These are phyloP conservation scores for Sphaerulina vaccinii DNA, from an alignment of 2,329 filamentous ascomycete genomes.

Conservation along the genomic window DNA sequence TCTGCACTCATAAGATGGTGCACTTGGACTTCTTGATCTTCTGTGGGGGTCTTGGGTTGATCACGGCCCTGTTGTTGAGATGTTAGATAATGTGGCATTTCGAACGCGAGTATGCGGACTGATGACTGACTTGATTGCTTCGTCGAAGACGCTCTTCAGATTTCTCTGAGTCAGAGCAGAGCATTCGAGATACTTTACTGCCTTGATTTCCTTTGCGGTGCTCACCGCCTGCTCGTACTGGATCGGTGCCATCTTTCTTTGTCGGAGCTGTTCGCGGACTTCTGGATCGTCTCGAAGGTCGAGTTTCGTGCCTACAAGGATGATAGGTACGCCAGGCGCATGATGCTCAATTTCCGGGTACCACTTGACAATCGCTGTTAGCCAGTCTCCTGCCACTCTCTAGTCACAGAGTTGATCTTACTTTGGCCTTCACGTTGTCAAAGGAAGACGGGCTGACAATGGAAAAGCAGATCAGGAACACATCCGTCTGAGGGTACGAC, in stretches of 20 bases:
- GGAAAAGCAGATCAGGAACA: conserved; percentile 97
- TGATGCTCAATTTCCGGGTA: conserved; percentile 97
- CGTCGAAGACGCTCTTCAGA: conserved; percentile 97
- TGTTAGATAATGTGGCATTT: conserved; percentile 9
- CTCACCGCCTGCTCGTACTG: conserved; percentile 87
- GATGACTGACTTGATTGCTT: conserved; percentile 82
- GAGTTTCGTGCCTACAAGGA: conserved; percentile 94
- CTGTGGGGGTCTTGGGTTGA: conserved; percentile 63
- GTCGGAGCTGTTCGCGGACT: conserved; percentile 76
- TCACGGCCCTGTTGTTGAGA: conserved; percentile 59
- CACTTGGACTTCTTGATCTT: conserved; percentile 67
- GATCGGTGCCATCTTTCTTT: conserved; percentile 96
- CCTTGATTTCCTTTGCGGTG: conserved; percentile 90
- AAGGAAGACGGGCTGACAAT: conserved; percentile 97
- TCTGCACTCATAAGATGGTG: conserved; percentile 58
- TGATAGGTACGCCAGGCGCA: conserved; percentile 91
- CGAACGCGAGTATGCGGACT: not conserved
- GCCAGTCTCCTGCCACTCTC: not conserved
- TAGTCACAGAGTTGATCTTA: conserved; percentile 42
- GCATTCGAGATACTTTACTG: conserved; percentile 97
- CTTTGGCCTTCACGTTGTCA: conserved; percentile 98
- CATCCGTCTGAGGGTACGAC: conserved; percentile 97
- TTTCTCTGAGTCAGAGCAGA: conserved; percentile 95
- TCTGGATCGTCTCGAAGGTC: conserved; percentile 86
- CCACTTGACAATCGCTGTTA: conserved; percentile 62